phyloP scores from a whole-genome alignment of 2,329 filamentous ascomycete genomes.

The Ophiostoma ips region DNA sequence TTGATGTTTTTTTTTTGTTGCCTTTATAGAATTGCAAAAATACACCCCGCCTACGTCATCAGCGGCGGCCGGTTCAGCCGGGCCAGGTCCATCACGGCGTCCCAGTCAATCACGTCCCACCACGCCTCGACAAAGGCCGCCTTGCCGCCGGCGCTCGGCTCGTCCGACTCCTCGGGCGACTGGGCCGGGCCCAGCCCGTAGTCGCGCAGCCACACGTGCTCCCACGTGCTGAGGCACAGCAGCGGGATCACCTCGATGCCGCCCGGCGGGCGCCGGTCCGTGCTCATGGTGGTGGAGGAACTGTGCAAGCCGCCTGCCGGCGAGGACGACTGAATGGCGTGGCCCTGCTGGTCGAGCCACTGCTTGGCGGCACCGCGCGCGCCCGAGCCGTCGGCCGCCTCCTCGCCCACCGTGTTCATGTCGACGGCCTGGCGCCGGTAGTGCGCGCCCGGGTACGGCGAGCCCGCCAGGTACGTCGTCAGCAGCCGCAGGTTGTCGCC shows the following conservation, averaged over 20 bases:
- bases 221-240: conserved; percentile 90
- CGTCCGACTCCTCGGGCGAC: conserved; percentile 12
- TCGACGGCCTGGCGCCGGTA: conserved; percentile 57
- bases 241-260: conserved; percentile 59
- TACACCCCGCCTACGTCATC: conserved; percentile 4
- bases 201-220: conserved; percentile 82
- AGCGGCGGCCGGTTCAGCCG: conserved; percentile 17
- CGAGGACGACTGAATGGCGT: conserved; percentile 10
- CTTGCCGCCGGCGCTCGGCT: conserved; percentile 55
- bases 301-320: too few species aligned
- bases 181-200: conserved; percentile 43
- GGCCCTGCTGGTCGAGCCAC: conserved; percentile 27
- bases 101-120: conserved; percentile 86
- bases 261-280: conserved; percentile 40
- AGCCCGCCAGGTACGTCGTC: conserved; percentile 81
- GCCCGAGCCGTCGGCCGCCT: conserved; percentile 14
- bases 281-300: not conserved
- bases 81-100: conserved; percentile 43
- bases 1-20: too few species aligned
- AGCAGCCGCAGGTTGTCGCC: conserved; percentile 47
- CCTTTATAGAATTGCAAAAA: not conserved
- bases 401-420: conserved; percentile 48
- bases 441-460: conserved; percentile 74
- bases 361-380: conserved; percentile 22
- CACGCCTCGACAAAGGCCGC: conserved; percentile 59